Evolutionary conservation across 108 stramenopile genomes (phyloP).

Genomic region (Nitzschia sp.): DNA sequence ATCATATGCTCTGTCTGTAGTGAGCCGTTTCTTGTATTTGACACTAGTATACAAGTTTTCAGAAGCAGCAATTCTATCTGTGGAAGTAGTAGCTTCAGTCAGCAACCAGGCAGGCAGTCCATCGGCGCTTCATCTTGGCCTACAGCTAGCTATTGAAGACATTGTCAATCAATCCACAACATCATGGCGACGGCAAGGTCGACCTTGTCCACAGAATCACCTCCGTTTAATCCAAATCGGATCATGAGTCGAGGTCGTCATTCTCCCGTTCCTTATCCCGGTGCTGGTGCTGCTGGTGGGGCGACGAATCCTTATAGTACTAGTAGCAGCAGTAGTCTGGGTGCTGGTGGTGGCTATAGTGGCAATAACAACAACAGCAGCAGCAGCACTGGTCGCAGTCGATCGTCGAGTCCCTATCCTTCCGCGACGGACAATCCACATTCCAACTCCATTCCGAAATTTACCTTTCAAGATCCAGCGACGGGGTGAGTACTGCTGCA

Average conservation of each 20-base stretch:
- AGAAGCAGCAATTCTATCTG: too few species aligned
- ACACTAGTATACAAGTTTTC: too few species aligned
- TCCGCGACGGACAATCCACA: constrained; percentile 9
- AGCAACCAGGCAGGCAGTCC: too few species aligned
- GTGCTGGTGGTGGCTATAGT: background rate
- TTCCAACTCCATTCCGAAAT: constrained; percentile 53
- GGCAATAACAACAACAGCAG: background rate
- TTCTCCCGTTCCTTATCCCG: too few species aligned
- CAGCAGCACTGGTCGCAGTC: constrained; percentile 1
- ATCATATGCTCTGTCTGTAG: too few species aligned
- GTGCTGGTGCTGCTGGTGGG: background rate
- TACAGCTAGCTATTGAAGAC: too few species aligned
- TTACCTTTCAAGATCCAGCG: constrained; percentile 45
- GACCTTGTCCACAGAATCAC: constrained; percentile 52
- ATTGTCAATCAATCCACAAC: too few species aligned
- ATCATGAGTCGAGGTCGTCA: constrained; percentile 22
- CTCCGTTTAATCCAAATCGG: constrained; percentile 61
- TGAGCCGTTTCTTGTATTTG: too few species aligned
- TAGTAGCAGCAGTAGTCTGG: background rate
- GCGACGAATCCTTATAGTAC: background rate
- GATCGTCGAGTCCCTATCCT: constrained; percentile 9
- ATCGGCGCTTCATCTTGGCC: too few species aligned
- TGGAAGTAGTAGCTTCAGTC: too few species aligned
- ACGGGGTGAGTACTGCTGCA: constrained; percentile 56
- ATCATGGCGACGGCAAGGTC: constrained; percentile 25